Evolutionary conservation across 495 filamentous ascomycete species (phyloP), one percentile per base, ranked within the genome.

Genomic region (Hypoxylon perforatum): DNA sequence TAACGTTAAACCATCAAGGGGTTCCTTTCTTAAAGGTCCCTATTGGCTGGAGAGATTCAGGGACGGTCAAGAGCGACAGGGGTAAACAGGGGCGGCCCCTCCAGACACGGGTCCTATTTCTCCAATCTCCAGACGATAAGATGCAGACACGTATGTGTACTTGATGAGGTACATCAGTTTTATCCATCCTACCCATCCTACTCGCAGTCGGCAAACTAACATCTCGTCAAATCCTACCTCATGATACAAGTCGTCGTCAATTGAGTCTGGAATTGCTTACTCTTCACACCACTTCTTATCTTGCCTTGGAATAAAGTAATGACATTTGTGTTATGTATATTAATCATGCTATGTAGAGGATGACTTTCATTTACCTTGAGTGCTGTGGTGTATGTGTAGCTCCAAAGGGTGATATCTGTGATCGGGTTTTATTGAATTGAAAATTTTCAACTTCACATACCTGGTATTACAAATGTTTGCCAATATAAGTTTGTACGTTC

Each of bases 11-110:
- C 44, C 25, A 63, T 60, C 57, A 55, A 61, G 56, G 66, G 66
- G 61, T 19, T 55, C 28, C 25, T 23, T 61, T 56, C 45, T 30
- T 15, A 33, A 49, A 53, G 3, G 11, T 2, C 25, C 10, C 64
- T 6, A 69, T 69, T 69, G 66, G 66, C 36, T 23, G 21, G 12
- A 57, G 8, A 50, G 15, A 61, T 55, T 64, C 66, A 69, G 61
- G 66, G 51, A 64, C 61, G 23, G 51, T 12, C 42, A 60, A 22
- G 56, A 57, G 23, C 21, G 39, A 64, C 46, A 58, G 51, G 56
- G 61, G 15, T 25, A 10, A 44, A 44, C 33, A 39, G 18, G 49
- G 22, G 14, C 12, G 30, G 55, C 54, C 62, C 62, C 62, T 46
- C 36, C 66, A 61, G 51, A 45, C 42, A 60, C 59, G 21, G 39